These are phyloP conservation scores for Epithemia pelagica DNA, from an alignment of 108 stramenopile genomes.

Conservation along the genomic window DNA sequence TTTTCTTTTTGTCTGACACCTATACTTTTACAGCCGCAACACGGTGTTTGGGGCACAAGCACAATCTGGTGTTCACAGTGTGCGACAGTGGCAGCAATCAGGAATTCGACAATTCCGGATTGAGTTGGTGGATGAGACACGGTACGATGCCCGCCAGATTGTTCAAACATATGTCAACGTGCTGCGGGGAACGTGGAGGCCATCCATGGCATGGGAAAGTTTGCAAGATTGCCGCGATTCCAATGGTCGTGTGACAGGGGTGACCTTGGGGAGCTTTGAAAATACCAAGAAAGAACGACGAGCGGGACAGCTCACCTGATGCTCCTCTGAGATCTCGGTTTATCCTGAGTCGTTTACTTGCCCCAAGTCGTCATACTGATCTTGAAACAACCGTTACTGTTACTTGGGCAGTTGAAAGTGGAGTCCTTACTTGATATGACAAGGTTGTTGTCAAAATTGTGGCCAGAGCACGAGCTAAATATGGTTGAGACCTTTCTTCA, in stretches of 20 bases:
- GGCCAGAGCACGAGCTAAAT: no score
- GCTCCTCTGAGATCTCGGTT: no score
- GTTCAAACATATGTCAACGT: slow-evolving; percentile 39
- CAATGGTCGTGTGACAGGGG: slow-evolving; percentile 50
- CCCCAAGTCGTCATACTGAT: no score
- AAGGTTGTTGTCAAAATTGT: no score
- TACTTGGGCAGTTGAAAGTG: no score
- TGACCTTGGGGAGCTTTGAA: slow-evolving; percentile 36
- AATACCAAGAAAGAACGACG: slow-evolving; percentile 36
- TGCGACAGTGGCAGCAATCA: slow-evolving; percentile 46
- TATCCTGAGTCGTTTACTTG: no score
- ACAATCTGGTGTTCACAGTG: slow-evolving; percentile 47
- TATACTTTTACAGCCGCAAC: slow-evolving; percentile 33
- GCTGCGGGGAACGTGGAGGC: slow-evolving; percentile 22
- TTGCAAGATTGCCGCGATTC: slow-evolving; percentile 40
- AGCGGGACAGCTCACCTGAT: slow-evolving; percentile 35
- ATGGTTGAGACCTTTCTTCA: no score
- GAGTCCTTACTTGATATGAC: no score
- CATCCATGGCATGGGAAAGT: slow-evolving; percentile 31
- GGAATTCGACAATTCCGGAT: slow-evolving; percentile 47
- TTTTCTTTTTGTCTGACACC: no score
- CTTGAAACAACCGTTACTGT: no score
- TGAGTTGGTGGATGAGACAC: slow-evolving; percentile 69
- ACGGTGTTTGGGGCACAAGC: slow-evolving; percentile 67
- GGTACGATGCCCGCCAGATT: slow-evolving; percentile 32